A percentile compares a stretch with the other conserved stretches of the same genome.
These are phyloP conservation scores for Leishmania gerbilli DNA, from an alignment of 208 protist genomes.

Conservation along the genomic window DNA sequence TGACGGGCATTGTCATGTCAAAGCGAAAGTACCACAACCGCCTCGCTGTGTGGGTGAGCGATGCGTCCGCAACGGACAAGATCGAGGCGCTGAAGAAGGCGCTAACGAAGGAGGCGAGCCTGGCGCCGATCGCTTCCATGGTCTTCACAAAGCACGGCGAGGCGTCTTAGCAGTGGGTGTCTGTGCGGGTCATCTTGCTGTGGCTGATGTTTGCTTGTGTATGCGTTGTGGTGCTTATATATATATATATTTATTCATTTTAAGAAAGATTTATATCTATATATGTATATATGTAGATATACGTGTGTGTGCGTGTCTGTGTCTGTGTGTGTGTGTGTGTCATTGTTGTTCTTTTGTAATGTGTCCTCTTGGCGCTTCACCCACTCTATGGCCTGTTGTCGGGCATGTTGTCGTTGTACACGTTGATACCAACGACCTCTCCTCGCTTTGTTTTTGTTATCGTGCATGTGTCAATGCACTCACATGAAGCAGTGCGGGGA, in stretches of 20 bases:
- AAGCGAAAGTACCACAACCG: conserved; percentile 85
- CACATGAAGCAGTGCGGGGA: not conserved
- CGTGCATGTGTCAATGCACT: not conserved
- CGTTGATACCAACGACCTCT: not conserved
- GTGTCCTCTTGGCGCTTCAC: not conserved
- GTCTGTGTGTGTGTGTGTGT: not conserved
- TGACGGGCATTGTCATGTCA: conserved; percentile 72
- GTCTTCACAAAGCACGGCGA: conserved; percentile 73
- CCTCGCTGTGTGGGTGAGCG: conserved; percentile 73
- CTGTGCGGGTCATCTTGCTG: not conserved
- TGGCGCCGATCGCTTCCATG: conserved; percentile 39
- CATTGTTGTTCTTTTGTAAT: not conserved
- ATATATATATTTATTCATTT: not conserved
- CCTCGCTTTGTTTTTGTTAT: not conserved
- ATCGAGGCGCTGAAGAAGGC: conserved; percentile 56
- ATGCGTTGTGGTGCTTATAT: not conserved
- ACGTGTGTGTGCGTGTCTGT: not conserved
- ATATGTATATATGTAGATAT: not conserved
- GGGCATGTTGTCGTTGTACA: not conserved
- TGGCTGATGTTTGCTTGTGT: not conserved
- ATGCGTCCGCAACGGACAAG: conserved; percentile 46
- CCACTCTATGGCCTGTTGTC: not conserved
- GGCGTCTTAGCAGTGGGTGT: conserved; percentile 25
- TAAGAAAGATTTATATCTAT: not conserved
- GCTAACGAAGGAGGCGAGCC: conserved; percentile 30